phyloP scores from a whole-genome alignment of 352 stramenopile species.

The Phytopythium montanum region DNA sequence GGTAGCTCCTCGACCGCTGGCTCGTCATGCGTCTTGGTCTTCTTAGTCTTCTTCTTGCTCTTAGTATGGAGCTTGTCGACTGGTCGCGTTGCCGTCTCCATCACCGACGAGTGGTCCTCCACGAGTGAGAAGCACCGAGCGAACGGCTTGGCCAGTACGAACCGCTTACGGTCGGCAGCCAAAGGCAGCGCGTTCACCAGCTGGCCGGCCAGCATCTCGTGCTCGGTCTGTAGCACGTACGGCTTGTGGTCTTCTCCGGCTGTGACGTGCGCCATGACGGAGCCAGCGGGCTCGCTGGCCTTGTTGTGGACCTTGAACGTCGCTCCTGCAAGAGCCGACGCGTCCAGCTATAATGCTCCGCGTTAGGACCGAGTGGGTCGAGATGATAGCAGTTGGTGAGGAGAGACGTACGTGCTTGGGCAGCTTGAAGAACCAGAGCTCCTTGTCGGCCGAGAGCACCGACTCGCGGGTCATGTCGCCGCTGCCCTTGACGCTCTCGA shows the following conservation, averaged over 20 bases:
- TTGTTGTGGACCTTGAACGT: conserved; percentile 53
- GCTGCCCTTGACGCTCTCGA: conserved; percentile 61
- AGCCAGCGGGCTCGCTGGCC: conserved; percentile 23
- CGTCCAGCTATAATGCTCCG: conserved; percentile 58
- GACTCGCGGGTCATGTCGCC: conserved; percentile 52
- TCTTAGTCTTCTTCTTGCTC: conserved; percentile 32
- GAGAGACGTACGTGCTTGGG: conserved; percentile 62
- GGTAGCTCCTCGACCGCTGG: conserved; percentile 5
- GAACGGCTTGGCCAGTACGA: conserved; percentile 71
- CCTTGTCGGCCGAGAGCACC: conserved; percentile 64
- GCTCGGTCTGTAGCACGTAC: conserved; percentile 58
- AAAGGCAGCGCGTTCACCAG: conserved; percentile 73
- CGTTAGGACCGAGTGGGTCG: conserved; percentile 1
- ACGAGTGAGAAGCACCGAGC: conserved; percentile 71
- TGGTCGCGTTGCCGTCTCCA: conserved; percentile 1
- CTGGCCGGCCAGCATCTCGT: conserved; percentile 62
- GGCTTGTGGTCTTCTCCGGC: conserved; percentile 32
- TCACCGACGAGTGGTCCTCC: conserved; percentile 24
- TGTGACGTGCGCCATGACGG: conserved; percentile 39
- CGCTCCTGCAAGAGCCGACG: conserved; percentile 59
- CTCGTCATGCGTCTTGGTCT: conserved; percentile 4
- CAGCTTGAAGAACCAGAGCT: conserved; percentile 87
- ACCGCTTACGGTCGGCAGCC: conserved; percentile 49
- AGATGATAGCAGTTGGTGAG: neutral
- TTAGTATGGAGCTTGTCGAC: conserved; percentile 13